Evolutionary conservation across 2,329 filamentous ascomycete species (phyloP).

Genomic region (Trichoderma koningiopsis): DNA sequence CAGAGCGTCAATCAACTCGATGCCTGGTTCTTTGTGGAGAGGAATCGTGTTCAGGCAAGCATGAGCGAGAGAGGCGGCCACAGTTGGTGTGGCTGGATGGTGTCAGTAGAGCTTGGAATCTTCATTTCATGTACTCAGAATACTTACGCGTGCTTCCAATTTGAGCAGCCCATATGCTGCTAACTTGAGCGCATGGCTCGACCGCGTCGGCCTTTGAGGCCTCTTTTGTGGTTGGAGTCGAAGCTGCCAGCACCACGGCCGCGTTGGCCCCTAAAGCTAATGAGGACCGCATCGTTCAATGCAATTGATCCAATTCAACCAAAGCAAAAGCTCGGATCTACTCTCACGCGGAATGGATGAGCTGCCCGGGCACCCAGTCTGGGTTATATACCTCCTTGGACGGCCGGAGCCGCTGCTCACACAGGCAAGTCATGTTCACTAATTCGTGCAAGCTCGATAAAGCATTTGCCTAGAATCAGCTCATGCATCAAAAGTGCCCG

Average conservation of each 20-base stretch:
- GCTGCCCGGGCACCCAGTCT: neutral
- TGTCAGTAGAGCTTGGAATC: neutral
- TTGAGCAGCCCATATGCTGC: constrained; percentile 3
- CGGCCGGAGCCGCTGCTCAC: neutral
- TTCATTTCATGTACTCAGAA: neutral
- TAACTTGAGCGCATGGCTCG: constrained; percentile 31
- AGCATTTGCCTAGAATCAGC: neutral
- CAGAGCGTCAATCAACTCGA: constrained; percentile 42
- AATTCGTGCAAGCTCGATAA: neutral
- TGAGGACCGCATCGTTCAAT: neutral
- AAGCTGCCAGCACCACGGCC: neutral
- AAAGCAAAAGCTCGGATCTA: neutral
- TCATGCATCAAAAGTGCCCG: neutral
- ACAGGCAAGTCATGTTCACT: neutral
- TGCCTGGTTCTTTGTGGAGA: constrained; percentile 40
- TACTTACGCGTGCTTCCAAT: neutral
- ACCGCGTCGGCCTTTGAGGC: constrained; percentile 31
- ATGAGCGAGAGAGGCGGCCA: constrained; percentile 41
- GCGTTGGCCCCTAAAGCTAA: neutral
- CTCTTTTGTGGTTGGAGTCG: neutral
- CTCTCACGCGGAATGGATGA: neutral
- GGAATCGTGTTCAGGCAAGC: constrained; percentile 45
- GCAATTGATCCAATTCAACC: neutral
- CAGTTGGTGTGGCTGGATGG: constrained; percentile 31
- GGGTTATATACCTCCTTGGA: neutral